Evolutionary conservation across 352 stramenopile genomes (phyloP).

Genomic region (Phytophthora aleatoria): DNA sequence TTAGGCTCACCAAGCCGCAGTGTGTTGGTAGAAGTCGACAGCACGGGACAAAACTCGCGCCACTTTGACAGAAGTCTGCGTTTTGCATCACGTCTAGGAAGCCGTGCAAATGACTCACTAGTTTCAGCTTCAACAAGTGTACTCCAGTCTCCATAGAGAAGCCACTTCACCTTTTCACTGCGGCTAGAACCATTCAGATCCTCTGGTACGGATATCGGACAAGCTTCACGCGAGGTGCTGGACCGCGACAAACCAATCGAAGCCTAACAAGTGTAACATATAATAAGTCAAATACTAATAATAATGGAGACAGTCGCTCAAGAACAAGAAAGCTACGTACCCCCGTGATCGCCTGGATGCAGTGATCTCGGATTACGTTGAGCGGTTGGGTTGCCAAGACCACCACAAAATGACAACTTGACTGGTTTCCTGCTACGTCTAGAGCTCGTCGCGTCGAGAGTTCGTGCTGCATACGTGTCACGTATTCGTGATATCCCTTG

Average conservation of each 20-base stretch:
- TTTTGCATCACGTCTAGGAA: conserved; percentile 34
- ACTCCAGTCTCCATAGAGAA: conserved; percentile 66
- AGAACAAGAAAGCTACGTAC: conserved; percentile 35
- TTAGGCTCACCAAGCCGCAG: conserved; percentile 44
- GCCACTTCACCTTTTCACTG: conserved; percentile 60
- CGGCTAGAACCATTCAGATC: conserved; percentile 39
- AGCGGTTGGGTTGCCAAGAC: conserved; percentile 57
- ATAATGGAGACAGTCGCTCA: background rate
- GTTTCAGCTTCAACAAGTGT: conserved; percentile 23
- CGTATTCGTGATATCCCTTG: conserved; percentile 42
- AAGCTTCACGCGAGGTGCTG: conserved; percentile 41
- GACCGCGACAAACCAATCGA: conserved; percentile 46
- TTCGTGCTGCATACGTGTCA: conserved; percentile 27
- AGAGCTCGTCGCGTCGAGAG: conserved; percentile 7
- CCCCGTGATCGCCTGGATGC: conserved; percentile 56
- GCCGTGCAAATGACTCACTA: conserved; percentile 10
- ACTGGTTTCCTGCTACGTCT: background rate
- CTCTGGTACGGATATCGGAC: conserved; percentile 44
- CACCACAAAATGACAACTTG: conserved; percentile 43
- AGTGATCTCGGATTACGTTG: conserved; percentile 56
- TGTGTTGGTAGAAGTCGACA: conserved; percentile 28
- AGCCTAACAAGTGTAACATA: conserved; percentile 37
- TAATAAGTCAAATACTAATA: background rate
- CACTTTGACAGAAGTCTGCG: conserved; percentile 50
- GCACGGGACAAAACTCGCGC: conserved; percentile 69